These are phyloP conservation scores for Tricholoma matsutake DNA, from an alignment of 768 basidiomycete species.

Conservation along the genomic window DNA sequence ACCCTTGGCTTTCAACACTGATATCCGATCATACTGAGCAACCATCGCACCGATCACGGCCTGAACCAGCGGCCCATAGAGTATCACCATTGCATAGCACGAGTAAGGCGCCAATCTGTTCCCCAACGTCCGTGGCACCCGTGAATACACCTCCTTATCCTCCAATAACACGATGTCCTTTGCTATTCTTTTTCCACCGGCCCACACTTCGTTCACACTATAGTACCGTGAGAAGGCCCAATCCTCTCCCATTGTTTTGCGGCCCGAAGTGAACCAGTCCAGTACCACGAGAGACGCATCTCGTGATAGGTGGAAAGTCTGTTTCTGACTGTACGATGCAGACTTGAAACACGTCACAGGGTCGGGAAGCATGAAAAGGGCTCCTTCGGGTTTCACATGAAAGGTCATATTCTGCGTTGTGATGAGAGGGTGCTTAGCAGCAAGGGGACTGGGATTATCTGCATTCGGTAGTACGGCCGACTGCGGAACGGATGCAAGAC, in stretches of 20 bases:
- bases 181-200: slow-evolving; percentile 61
- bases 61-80: slow-evolving; percentile 66
- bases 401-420: slow-evolving; percentile 69
- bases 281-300: slow-evolving; percentile 70
- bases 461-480: slow-evolving; percentile 3
- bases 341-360: slow-evolving; percentile 89
- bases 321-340: slow-evolving; percentile 80
- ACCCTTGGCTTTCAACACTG: slow-evolving; percentile 57
- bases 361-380: slow-evolving; percentile 83
- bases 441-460: not conserved
- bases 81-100: slow-evolving; percentile 85
- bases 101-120: slow-evolving; percentile 76
- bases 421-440: slow-evolving; percentile 7
- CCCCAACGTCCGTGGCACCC: slow-evolving; percentile 43
- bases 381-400: slow-evolving; percentile 45
- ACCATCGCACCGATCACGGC: slow-evolving; percentile 46
- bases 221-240: slow-evolving; percentile 88
- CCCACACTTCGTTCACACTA: slow-evolving; percentile 79
- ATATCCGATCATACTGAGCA: slow-evolving; percentile 47
- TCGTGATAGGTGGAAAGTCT: slow-evolving; percentile 66
- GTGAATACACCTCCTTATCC: slow-evolving; percentile 24
- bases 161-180: slow-evolving; percentile 81
- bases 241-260: slow-evolving; percentile 78
- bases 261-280: slow-evolving; percentile 92
- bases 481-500: slow-evolving; percentile 39